phyloP scores from a whole-genome alignment of 1,284 basidiomycete species.

The Ceratobasidium sp. region DNA sequence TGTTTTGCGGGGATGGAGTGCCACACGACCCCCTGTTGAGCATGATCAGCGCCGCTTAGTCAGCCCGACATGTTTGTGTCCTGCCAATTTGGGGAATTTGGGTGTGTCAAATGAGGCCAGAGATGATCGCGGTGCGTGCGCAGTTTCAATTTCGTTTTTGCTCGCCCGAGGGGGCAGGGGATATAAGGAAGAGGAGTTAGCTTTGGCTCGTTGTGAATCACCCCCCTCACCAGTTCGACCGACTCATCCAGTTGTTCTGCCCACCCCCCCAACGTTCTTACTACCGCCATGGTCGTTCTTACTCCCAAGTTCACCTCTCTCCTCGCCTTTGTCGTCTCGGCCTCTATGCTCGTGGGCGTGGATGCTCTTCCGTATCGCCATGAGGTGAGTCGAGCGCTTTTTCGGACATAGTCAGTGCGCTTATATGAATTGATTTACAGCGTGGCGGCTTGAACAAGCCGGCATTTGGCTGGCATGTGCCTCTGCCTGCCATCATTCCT shows the following conservation, averaged over 20 bases:
- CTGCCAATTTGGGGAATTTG: background rate
- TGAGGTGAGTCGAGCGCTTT: conserved; percentile 1
- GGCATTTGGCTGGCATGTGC: background rate
- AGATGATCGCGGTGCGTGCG: background rate
- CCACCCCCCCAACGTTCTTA: background rate
- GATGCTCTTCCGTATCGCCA: conserved; percentile 19
- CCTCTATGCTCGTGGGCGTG: conserved; percentile 14
- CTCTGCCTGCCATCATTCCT: conserved; percentile 27
- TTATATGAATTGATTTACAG: background rate
- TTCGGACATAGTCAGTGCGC: background rate
- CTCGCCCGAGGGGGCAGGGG: background rate
- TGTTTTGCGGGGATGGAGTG: background rate
- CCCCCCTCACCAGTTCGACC: conserved; percentile 6
- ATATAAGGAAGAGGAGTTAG: background rate
- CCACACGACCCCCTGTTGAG: background rate
- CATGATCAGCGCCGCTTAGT: conserved; percentile 1
- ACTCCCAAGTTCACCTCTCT: conserved; percentile 23
- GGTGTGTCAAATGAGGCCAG: background rate
- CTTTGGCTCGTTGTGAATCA: conserved; percentile 7
- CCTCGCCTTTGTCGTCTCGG: conserved; percentile 32
- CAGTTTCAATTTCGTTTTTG: background rate
- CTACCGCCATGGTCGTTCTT: conserved; percentile 22
- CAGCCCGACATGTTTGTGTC: conserved; percentile 5
- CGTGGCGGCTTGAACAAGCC: background rate
- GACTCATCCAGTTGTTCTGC: background rate